These are phyloP conservation scores for Nepenthes gracilis DNA, from an alignment of 148 eudicot genomes.

Conservation along the genomic window DNA sequence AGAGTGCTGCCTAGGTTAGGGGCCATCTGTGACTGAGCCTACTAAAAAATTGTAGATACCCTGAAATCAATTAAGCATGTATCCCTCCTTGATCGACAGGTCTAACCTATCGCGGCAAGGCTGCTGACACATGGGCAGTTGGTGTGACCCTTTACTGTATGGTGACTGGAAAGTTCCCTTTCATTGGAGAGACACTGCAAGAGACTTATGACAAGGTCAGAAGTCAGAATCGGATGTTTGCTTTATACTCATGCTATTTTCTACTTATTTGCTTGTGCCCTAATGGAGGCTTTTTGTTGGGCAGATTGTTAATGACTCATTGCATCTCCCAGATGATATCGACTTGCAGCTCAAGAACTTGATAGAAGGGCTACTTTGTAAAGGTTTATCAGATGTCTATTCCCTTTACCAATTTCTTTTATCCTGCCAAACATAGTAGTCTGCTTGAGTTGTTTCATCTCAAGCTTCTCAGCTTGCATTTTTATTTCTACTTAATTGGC, in stretches of 20 bases:
- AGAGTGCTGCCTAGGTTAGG: conserved; percentile 85
- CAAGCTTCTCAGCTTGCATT: too few species aligned
- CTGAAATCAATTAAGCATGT: not conserved
- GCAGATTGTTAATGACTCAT: conserved; percentile 67
- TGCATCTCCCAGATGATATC: conserved; percentile 47
- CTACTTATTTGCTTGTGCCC: conserved; percentile 1
- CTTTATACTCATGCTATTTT: too few species aligned
- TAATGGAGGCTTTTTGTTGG: conserved; percentile 11
- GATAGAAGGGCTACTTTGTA: conserved; percentile 88
- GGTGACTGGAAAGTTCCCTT: conserved; percentile 76
- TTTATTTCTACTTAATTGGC: too few species aligned
- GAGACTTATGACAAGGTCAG: conserved; percentile 94
- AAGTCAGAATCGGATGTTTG: not conserved
- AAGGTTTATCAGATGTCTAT: conserved; percentile 38
- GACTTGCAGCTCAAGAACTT: conserved; percentile 55
- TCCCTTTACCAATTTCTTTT: not conserved
- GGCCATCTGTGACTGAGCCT: not conserved
- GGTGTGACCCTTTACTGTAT: conserved; percentile 84
- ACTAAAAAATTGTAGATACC: not conserved
- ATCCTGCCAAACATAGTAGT: not conserved
- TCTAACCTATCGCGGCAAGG: conserved; percentile 68
- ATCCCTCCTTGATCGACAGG: conserved; percentile 28
- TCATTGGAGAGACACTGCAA: conserved; percentile 86
- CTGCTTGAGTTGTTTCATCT: not conserved
- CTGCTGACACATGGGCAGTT: conserved; percentile 97